Evolutionary conservation across 2,329 filamentous ascomycete species (phyloP), one percentile per base, ranked within the genome.

Genomic region (Sporothrix pseudoabietina): DNA sequence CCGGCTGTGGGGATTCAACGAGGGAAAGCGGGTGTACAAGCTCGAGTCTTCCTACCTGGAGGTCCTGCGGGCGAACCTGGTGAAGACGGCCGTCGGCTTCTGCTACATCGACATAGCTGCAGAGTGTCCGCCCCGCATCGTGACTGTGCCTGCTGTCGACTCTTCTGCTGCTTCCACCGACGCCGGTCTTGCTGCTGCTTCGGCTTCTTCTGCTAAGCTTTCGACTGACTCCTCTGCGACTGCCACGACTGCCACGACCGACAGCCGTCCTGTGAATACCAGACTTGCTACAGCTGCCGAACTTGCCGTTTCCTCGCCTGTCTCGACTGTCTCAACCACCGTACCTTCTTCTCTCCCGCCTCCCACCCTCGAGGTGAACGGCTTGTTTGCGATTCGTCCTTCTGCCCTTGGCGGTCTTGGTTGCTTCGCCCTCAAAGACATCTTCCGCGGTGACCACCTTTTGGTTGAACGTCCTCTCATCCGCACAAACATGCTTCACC

Each of bases 381-480:
- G 79, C 0, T 81, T 77, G 73, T 82, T 88, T 54, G 76, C 80
- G 12, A 77, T 88, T 6, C 80, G 78, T 2, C 77, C 77, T 10
- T 87, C 85, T 0, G 66, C 74, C 0, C 78, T 85, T 0, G 82
- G 82, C 0, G 86, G 86, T 0, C 81, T 83, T 61, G 87, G 87
- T 0, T 83, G 81, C 0, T 87, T 88, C 65, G 86, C 87, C 0
- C 75, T 77, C 0, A 77, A 76, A 5, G 78, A 82, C 7, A 80
- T 88, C 12, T 75, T 75, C 22, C 69, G 75, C 0, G 81, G 81
- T 49, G 81, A 85, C 49, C 76, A 79, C 0, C 82, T 88, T 9
- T 81, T 87, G 0, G 76, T 81, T 0, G 87, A 89, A 77, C 75
- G 74, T 12, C 83, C 86, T 0, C 77, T 87, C 0, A 77, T 88